Percentiles rank a stretch among this genome's conserved stretches.
phyloP scores from a whole-genome alignment of 495 filamentous ascomycete species.

The Penicillium parvum region DNA sequence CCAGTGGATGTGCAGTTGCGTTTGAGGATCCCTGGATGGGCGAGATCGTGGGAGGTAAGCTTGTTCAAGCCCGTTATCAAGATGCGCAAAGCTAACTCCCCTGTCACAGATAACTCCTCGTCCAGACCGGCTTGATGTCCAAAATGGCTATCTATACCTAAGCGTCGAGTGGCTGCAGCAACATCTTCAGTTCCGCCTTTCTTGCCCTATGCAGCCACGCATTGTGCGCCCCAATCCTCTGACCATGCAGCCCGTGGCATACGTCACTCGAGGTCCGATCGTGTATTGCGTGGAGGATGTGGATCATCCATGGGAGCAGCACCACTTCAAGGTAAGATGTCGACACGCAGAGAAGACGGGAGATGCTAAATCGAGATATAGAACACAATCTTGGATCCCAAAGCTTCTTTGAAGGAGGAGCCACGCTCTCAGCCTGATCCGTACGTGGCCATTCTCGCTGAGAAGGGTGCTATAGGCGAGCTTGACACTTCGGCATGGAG shows the following conservation, averaged over 20 bases:
- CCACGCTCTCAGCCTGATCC: slow-evolving; percentile 15
- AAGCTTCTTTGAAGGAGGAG: slow-evolving; percentile 16
- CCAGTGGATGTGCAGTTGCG: slow-evolving; percentile 30
- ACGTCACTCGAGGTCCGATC: slow-evolving; percentile 51
- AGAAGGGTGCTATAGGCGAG: slow-evolving; percentile 29
- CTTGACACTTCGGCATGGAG: slow-evolving; percentile 27
- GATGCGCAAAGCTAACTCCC: slow-evolving; percentile 8
- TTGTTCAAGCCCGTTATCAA: not conserved
- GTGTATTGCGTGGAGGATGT: slow-evolving; percentile 56
- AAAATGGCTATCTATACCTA: slow-evolving; percentile 47
- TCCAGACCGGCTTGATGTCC: slow-evolving; percentile 16
- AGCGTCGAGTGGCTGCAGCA: slow-evolving; percentile 30
- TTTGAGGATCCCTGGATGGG: slow-evolving; percentile 51
- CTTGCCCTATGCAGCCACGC: slow-evolving; percentile 41
- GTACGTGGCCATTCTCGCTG: slow-evolving; percentile 32
- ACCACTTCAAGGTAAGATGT: slow-evolving; percentile 50
- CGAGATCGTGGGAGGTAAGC: slow-evolving; percentile 36
- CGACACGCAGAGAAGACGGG: not conserved
- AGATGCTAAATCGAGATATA: not conserved
- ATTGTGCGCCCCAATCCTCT: slow-evolving; percentile 48
- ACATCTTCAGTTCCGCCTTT: slow-evolving; percentile 30
- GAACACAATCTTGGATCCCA: slow-evolving; percentile 21
- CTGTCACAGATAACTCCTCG: slow-evolving; percentile 22
- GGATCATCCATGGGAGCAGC: slow-evolving; percentile 53
- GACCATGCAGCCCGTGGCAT: slow-evolving; percentile 45